A percentile compares a stretch with the other conserved stretches of the same genome.
Evolutionary conservation across 805 yeast genomes (phyloP).

Genomic region (Metahyphopichia silvanorum): DNA sequence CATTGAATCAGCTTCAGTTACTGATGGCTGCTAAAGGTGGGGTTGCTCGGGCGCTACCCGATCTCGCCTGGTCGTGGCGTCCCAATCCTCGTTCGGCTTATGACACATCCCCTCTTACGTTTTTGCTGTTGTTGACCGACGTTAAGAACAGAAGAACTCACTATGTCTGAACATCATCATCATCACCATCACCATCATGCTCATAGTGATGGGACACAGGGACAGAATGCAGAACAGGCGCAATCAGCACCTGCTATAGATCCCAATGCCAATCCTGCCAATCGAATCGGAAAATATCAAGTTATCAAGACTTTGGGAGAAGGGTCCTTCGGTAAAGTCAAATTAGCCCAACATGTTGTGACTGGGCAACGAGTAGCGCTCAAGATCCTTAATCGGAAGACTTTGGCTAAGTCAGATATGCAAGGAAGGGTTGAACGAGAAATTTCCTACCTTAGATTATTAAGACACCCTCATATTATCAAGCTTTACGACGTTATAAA

Average conservation of each 20-base stretch:
- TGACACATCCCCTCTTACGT: too few species aligned
- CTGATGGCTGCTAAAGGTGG: too few species aligned
- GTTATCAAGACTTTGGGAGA: conserved; percentile 91
- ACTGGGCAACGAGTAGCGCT: conserved; percentile 92
- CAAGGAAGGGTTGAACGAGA: conserved; percentile 95
- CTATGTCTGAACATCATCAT: too few species aligned
- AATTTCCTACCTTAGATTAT: conserved; percentile 78
- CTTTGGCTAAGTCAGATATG: conserved; percentile 93
- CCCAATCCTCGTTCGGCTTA: too few species aligned
- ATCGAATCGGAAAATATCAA: conserved; percentile 86
- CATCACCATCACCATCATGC: conserved; percentile 20
- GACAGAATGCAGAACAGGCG: conserved; percentile 3
- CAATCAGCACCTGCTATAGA: conserved; percentile 15
- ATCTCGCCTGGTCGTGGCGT: too few species aligned
- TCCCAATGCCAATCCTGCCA: conserved; percentile 29
- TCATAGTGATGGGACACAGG: conserved; percentile 11
- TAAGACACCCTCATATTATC: conserved; percentile 95
- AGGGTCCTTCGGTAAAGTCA: conserved; percentile 96
- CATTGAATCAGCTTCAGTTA: too few species aligned
- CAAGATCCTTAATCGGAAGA: conserved; percentile 87
- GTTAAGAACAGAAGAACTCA: too few species aligned
- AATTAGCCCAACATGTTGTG: conserved; percentile 82
- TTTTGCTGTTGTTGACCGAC: too few species aligned
- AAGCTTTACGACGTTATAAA: conserved; percentile 93
- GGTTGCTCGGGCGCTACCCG: too few species aligned